Conservation (phyloP, 106 monocot genomes). For the Triglochin maritima region DNA sequence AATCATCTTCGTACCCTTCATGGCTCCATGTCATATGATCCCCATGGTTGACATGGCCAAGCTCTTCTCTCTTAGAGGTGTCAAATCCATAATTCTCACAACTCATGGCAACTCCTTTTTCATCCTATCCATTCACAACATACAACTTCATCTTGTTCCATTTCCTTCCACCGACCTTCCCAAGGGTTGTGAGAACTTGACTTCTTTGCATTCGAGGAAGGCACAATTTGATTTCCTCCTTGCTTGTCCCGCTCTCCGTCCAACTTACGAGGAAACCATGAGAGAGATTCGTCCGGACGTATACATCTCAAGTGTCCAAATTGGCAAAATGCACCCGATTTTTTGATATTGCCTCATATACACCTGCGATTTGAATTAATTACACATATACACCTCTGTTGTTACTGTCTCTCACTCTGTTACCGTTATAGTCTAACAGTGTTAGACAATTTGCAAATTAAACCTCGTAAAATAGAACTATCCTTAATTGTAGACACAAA, state of each 20-base stretch:
- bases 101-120: slow-evolving; percentile 1
- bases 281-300: slow-evolving; percentile 5
- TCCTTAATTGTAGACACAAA: no score
- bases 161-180: not conserved
- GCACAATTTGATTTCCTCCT: not conserved
- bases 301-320: slow-evolving; percentile 4
- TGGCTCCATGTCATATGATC: slow-evolving; percentile 12
- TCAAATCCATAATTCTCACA: slow-evolving; percentile 7
- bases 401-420: no score
- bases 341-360: no score
- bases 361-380: no score
- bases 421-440: no score
- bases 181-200: not conserved
- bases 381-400: no score
- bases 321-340: no score
- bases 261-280: slow-evolving; percentile 3
- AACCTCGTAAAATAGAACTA: no score
- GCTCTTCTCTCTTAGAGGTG: slow-evolving; percentile 8
- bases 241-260: not conserved
- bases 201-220: not conserved
- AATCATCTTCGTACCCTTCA: slow-evolving; percentile 11
- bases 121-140: not conserved
- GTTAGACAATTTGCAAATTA: no score
- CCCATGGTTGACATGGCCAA: slow-evolving; percentile 15
- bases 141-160: not conserved